Evolutionary conservation across 192 early-diverging fungal species (phyloP), one percentile per base, ranked within the genome.

Genomic region (Linnemannia elongata): DNA sequence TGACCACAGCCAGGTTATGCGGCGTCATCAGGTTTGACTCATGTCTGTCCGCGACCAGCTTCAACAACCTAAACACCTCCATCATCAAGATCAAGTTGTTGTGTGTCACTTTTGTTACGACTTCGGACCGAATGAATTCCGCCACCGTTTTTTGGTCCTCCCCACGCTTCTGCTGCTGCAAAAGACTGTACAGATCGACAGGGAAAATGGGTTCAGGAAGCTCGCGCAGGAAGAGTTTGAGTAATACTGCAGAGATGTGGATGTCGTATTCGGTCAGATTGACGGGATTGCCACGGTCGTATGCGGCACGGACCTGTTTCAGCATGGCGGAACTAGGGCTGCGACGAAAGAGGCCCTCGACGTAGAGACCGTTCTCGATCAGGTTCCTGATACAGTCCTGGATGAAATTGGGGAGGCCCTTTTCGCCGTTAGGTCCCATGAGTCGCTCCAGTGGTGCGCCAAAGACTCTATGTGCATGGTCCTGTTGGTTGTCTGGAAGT

Each of bases 181-280:
- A 88, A 47, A 89, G 85, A 79, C 90, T 91, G 82, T 94, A 96
- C 81, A 95, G 87, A 36, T 90, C 80, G 6, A 90, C 49, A 7
- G 94, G 93, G 75, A 98, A 89, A 7, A 97, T 85, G 1, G 97
- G 93, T 47, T 93, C 88, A 17, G 96, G 96, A 17, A 98, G 88
- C 75, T 97, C 96, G 74, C 95, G 90, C 81, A 96, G 93, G 85
- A 95, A 98, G 17, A 95, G 89, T 85, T 98, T 98, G 33, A 98
- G 85, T 30, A 97, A 79, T 6, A 94, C 95, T 1, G 96, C 94
- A 18, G 97, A 93, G 20, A 96, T 91, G 79, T 98, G 96, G 47
- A 97, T 93, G 39, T 95, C 97, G 79, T 93, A 92, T 52, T 92
- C 88, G 2, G 85, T 79, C 39, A 95, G 87, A 71, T 95, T 89